A percentile compares a stretch with the other conserved stretches of the same genome.
Evolutionary conservation across 2,329 filamentous ascomycete genomes (phyloP).

Genomic region (Gremmenia infestans): DNA sequence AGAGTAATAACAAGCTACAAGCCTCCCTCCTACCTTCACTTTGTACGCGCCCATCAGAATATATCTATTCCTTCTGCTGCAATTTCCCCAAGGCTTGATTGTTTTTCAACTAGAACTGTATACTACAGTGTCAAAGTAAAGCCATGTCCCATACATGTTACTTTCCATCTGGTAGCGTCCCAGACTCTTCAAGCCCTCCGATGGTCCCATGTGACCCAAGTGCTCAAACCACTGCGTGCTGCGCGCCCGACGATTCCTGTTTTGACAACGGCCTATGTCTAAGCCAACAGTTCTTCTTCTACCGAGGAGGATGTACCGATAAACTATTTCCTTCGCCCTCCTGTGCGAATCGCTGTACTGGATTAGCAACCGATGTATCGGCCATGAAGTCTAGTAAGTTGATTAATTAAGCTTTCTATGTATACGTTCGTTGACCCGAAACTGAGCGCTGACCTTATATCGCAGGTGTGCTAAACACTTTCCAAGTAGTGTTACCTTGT

Average conservation of each 20-base stretch:
- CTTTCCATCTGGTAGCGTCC: too few species aligned
- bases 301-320: conserved; percentile 1
- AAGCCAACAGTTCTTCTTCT: not conserved
- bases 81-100: too few species aligned
- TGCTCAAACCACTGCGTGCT: not conserved
- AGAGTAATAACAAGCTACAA: too few species aligned
- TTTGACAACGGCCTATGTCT: not conserved
- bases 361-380: not conserved
- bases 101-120: too few species aligned
- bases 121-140: too few species aligned
- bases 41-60: too few species aligned
- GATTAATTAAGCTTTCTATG: too few species aligned
- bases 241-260: not conserved
- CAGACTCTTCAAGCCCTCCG: not conserved
- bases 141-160: too few species aligned
- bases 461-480: not conserved
- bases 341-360: not conserved
- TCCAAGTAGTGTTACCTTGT: not conserved
- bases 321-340: not conserved
- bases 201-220: not conserved
- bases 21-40: too few species aligned
- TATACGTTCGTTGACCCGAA: too few species aligned
- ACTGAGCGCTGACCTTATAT: not conserved
- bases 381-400: not conserved
- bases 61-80: too few species aligned